Conservation (phyloP, 176 grass and related monocot genomes). For the Lolium perenne region DNA sequence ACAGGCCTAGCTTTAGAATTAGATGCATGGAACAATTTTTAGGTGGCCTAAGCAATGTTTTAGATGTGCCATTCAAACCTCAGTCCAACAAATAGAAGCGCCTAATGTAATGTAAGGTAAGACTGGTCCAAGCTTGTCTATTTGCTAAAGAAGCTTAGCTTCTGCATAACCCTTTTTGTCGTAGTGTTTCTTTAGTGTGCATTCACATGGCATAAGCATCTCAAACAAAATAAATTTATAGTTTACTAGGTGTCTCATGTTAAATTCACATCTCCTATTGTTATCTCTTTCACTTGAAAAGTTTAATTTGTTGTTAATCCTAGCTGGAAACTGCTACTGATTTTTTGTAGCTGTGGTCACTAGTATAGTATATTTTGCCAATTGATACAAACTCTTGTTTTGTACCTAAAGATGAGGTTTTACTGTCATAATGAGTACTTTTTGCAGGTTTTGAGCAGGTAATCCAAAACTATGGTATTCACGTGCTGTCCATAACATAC, state of each 20-base stretch:
- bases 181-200: constrained; percentile 8
- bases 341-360: neutral
- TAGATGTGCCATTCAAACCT: no score
- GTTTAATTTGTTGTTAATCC: neutral
- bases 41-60: no score
- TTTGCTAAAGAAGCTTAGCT: neutral
- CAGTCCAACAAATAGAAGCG: no score
- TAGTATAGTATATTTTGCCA: neutral
- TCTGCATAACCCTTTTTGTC: neutral
- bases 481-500: constrained; percentile 91
- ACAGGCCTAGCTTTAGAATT: no score
- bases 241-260: neutral
- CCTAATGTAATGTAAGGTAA: no score
- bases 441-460: constrained; percentile 95
- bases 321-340: constrained; percentile 14
- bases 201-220: neutral
- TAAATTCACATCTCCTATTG: neutral
- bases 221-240: neutral
- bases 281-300: neutral
- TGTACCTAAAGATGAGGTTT: neutral
- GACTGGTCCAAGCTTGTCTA: neutral
- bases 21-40: no score
- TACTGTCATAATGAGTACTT: neutral
- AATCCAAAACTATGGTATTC: constrained; percentile 89
- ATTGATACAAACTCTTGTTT: neutral